Evolutionary conservation across 2,329 filamentous ascomycete genomes (phyloP), one percentile per base, ranked within the genome.

Genomic region (Talaromyces sp.): DNA sequence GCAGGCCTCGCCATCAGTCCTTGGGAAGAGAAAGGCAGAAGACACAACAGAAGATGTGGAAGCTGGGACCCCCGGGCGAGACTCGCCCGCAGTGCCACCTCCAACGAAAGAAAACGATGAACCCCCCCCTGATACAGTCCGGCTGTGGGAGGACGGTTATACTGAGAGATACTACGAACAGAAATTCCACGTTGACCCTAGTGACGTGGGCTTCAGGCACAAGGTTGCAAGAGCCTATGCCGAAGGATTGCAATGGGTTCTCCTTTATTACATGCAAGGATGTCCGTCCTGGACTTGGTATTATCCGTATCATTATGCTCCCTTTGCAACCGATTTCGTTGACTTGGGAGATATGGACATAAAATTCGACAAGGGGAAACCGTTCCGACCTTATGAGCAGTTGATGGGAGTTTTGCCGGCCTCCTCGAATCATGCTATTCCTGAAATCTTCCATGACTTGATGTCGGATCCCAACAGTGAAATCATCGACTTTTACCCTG

Each of bases 201-300:
- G 89, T 59, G 90, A 99, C 73, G 82, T 90, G 56, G 90, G 87
- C 57, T 98, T 98, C 76, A 90, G 94, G 59, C 89, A 93, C 75
- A 86, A 92, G 71, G 96, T 99, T 61, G 95, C 90, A 40, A 86
- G 87, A 59, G 87, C 91, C n/a, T 99, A 99, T 74, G 92, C 94
- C 12, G 92, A 98, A 79, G 95, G 95, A 40, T 84, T 99, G 9
- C 90, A 90, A 27, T 99, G 96, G 95, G 95, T 99, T 44, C 81
- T 99, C 57, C 82, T 93, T 40, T 99, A 99, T 77, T 99, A 99
- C 75, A 96, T 97, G 76, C 95, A 99, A 76, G 95, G 95, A 30
- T 99, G 95, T 70, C 92, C 95, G 27, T 97, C 92, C 0, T 99
- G 96, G 95, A 96, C 94, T 58, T 99, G 95, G 95, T 99, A 95